A percentile compares a stretch with the other conserved stretches of the same genome.
These are phyloP conservation scores for Penicillium coprophilum DNA, from an alignment of 495 filamentous ascomycete species.

Conservation along the genomic window DNA sequence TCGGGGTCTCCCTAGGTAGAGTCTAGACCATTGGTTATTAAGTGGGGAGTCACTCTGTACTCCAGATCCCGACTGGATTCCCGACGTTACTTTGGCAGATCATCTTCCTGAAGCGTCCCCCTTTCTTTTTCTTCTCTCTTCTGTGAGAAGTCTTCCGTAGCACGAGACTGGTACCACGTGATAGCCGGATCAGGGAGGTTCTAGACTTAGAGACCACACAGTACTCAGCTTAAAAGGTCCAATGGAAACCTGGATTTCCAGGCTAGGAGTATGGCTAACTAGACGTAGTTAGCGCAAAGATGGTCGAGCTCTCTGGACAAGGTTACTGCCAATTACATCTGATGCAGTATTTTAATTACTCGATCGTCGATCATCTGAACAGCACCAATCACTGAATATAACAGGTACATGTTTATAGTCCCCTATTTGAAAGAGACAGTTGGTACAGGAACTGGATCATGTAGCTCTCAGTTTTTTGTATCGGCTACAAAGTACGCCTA, in stretches of 20 bases:
- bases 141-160: background rate
- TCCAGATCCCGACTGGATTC: background rate
- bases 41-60: constrained; percentile 8
- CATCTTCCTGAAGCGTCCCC: constrained; percentile 1
- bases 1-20: no score
- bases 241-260: background rate
- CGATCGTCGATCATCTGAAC: background rate
- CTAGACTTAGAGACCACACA: background rate
- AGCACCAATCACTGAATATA: background rate
- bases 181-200: background rate
- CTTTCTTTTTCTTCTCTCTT: background rate
- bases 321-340: background rate
- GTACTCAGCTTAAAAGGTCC: background rate
- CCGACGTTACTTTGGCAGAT: background rate
- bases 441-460: background rate
- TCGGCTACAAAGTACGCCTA: no score
- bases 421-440: background rate
- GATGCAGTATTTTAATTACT: background rate
- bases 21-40: background rate
- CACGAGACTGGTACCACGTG: background rate
- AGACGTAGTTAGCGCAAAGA: background rate
- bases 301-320: background rate
- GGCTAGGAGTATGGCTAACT: no score
- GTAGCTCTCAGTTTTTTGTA: no score
- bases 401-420: background rate